Base-by-base conservation (phyloP, 768 basidiomycete genomes). In the Austroboletus eburneus region DNA sequence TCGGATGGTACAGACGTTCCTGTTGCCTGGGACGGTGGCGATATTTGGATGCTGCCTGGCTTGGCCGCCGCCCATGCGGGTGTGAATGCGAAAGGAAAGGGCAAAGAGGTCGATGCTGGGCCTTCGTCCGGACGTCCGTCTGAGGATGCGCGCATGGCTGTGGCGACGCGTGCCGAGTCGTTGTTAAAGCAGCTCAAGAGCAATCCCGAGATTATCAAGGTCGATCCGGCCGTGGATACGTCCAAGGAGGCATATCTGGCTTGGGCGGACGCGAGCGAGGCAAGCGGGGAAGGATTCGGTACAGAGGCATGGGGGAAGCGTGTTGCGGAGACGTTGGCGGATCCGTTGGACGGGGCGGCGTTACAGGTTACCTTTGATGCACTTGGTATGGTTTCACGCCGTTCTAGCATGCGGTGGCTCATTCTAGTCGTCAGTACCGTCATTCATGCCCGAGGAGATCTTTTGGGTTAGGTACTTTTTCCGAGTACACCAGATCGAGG, bases 401-500 rank as follows among this genome's bases (percentile, higher is more conserved):
- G 30, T 25, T 41, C 32, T 23, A 38, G 45, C 18, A 10, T 25
- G 36, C 39, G 32, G 49, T 50, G n/a, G 27, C 45, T 47, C 48
- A 36, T 48, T 42, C 10, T 4, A 23, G 30, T 16, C n/a, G 20
- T n/a, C 52, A 92, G 91, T 91, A 2, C 88, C 90, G 2, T 72
- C 77, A 10, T 72, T 72, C 42, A 69, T 91, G 64, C 72, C 77
- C 2, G 74, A 75, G 42, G 76, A 80, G 37, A 71, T 71, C 13
- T 96, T 94, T 66, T 95, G 92, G 92, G 76, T 76, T 32, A 78
- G 92, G 7, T 95, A 89, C 69, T 93, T 92, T 71, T 96, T 93
- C 79, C 79, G 92, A 10, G 77, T 80, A 17, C 72, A 88, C 63
- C 91, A 91, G 58, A 89, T 92, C 48, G 77, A 81, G 42, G 61